Evolutionary conservation across 176 grass and related monocot species (phyloP), one percentile per base, ranked within the genome.

Genomic region (Cocos nucifera): DNA sequence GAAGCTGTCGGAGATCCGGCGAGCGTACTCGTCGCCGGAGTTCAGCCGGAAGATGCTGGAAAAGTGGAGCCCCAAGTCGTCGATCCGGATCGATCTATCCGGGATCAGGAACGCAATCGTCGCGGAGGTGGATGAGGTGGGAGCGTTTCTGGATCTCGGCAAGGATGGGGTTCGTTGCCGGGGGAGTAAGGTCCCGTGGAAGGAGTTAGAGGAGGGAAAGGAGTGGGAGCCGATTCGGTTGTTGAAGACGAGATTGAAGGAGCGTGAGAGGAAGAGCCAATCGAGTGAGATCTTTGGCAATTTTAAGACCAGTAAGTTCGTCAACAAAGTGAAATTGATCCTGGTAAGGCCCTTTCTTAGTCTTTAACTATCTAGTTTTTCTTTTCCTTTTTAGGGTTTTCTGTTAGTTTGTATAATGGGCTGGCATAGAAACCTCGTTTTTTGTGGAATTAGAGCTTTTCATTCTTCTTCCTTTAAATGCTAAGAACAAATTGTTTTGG

Each of bases 281-380:
- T 82, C 80, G 1, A 85, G 59, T 57, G 80, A 82, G 51, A 69
- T 79, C 57, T 29, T 85, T 67, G 71, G 70, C 57, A 70, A 71
- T 56, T 82, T 63, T 49, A 79, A 51, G 60, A 77, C 78, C 73
- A 56, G 30, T 68, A 77, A 90, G 54, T 77, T 90, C 18, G 72
- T 90, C 23, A 72, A 90, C 51, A 96, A 90, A 78, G 53, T 90
- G 26, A 96, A 85, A 70, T 56, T 80, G 59, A 82, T 58, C 72
- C 66, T 85, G 83, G 35, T 98, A 77, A 82, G 67, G 12, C 1
- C 48, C 22, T 57, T 29, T 19, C 49, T 51, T 19, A 73, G 21
- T 39, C 19, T 10, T 14, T 44, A 44, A 44, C 10, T 14, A 12
- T 44, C 10, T 25, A n/a, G 60, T 20, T 30, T 23, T 6, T 30